Evolutionary conservation across 768 basidiomycete species (phyloP), one percentile per base, ranked within the genome.

Genomic region (Leccinum variicolor): DNA sequence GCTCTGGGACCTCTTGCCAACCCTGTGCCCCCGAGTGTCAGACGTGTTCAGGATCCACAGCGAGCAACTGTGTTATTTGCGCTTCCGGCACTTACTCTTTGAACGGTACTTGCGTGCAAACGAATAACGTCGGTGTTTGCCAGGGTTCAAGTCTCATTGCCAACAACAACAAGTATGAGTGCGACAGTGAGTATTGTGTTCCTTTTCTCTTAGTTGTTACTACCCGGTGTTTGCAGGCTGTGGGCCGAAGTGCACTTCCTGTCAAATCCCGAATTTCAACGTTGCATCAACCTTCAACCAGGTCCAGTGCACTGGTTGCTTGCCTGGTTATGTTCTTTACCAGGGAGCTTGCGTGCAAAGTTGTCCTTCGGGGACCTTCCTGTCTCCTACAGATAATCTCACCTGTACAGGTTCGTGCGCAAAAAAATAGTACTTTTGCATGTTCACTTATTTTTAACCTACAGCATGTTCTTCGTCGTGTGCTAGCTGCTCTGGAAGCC

Each of bases 141-240:
- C 75, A 81, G 47, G 85, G 84, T 7, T 80, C 89, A 10, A 81
- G 77, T 48, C 75, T 90, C 60, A 81, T 94, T 34, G 91, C 84
- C 21, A 89, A 96, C 63, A 92, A 91, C 63, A 79, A 81, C 68
- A 94, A 93, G 74, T 75, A 81, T n/a, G 83, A 85, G 64, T 95
- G 93, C 66, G 90, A 94, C 66, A 82, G 92, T 92, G 65, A 71
- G 39, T 53, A 26, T 34, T 52, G 48, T 55, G 6, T 36, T 43
- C 50, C 43, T n/a, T 49, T 19, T 10, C 15, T 17, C 21, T 51
- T 17, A 15, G n/a, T 55, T 53, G 23, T 58, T 19, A 36, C 41
- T 56, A 43, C 21, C 34, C 6, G 0, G 39, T n/a, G 45, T 28
- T 46, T 36, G 6, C 62, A 94, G 91, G 82, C 55, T 94, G 94